Percentiles rank a stretch among this genome's conserved stretches.
Conservation (phyloP, 2,329 filamentous ascomycete genomes). For the Talaromyces sp. region DNA sequence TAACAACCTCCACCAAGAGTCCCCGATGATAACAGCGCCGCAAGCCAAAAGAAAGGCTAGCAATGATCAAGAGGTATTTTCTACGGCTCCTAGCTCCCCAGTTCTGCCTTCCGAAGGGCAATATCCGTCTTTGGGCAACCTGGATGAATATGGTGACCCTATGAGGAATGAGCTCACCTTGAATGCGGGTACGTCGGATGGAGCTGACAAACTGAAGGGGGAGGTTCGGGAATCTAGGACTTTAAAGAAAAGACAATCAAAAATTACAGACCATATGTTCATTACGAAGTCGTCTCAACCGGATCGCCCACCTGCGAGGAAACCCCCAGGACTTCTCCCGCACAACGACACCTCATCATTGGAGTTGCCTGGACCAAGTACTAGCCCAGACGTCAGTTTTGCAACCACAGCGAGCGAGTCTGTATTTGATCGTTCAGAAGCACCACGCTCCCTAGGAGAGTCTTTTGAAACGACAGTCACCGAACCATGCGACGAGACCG, state of each 20-base stretch:
- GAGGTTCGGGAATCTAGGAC: conserved; percentile 19
- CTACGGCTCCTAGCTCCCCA: conserved; percentile 26
- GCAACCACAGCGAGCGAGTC: conserved; percentile 22
- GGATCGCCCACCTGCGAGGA: background rate
- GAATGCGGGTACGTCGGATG: conserved; percentile 8
- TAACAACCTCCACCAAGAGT: conserved; percentile 1
- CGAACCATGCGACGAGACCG: conserved; percentile 21
- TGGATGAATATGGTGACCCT: conserved; percentile 22
- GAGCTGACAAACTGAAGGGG: conserved; percentile 21
- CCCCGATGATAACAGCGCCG: conserved; percentile 12
- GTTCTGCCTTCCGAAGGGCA: conserved; percentile 15
- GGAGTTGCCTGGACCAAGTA: background rate
- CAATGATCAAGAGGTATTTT: conserved; percentile 27
- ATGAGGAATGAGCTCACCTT: conserved; percentile 20
- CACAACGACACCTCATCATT: background rate
- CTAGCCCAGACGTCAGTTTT: conserved; percentile 24
- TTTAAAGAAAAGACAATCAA: conserved; percentile 23
- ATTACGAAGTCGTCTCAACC: conserved; percentile 12
- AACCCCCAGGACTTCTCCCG: background rate
- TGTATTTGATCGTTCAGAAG: conserved; percentile 19
- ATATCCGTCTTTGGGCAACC: conserved; percentile 17
- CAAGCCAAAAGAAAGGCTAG: conserved; percentile 21
- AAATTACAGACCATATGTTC: conserved; percentile 22
- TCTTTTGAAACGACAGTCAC: conserved; percentile 33
- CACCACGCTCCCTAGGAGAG: conserved; percentile 13